These are phyloP conservation scores for Cucurbita maxima DNA, from an alignment of 306 rosid species.

Conservation along the genomic window DNA sequence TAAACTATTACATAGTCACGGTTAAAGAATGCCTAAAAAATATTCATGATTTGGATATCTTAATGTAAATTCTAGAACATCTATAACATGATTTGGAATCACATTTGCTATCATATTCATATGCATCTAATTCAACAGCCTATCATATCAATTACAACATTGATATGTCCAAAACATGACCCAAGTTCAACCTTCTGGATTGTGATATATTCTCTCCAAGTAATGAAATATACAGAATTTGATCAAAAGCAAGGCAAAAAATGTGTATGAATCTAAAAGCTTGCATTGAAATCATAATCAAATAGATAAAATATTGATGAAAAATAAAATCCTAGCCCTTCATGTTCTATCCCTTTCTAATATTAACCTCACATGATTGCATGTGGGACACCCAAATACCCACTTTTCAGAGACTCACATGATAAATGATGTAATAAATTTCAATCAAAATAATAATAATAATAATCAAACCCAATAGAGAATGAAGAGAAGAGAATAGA, in stretches of 20 bases:
- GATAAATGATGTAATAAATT: slow-evolving; percentile 11
- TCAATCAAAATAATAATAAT: background rate
- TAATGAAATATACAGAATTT: background rate
- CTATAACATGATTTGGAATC: background rate
- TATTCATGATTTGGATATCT: background rate
- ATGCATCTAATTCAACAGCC: background rate
- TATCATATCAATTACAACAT: background rate
- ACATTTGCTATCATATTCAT: background rate
- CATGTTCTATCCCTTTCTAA: background rate
- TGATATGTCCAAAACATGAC: too few relatives aligned
- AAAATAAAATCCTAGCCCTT: background rate
- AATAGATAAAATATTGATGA: background rate
- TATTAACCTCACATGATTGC: slow-evolving; percentile 42
- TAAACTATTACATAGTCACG: too few relatives aligned
- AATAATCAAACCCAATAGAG: too few relatives aligned
- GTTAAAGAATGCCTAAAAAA: background rate
- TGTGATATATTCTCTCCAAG: too few relatives aligned
- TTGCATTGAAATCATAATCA: background rate
- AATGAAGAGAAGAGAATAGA: background rate
- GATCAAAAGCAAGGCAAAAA: background rate
- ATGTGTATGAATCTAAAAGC: background rate
- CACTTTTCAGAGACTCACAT: slow-evolving; percentile 26
- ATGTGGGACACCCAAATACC: slow-evolving; percentile 34
- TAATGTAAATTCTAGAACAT: background rate
- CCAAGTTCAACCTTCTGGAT: too few relatives aligned